phyloP scores from a whole-genome alignment of 2,329 filamentous ascomycete species.

The Epichloe sylvatica region DNA sequence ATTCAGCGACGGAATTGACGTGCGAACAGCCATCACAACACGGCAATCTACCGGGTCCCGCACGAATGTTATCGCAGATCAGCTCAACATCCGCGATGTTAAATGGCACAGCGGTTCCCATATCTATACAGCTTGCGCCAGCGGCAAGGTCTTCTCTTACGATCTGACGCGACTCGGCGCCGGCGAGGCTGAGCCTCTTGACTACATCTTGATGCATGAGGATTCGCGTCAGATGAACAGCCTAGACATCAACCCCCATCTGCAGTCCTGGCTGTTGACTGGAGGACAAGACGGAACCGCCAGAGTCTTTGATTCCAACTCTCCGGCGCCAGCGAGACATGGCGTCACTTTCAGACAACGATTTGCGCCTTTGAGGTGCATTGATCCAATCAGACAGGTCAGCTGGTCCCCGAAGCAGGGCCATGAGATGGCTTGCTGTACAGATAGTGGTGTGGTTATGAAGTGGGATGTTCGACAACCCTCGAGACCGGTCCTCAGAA shows the following conservation, averaged over 20 bases:
- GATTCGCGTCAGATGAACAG: constrained; percentile 51
- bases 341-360: constrained; percentile 36
- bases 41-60: constrained; percentile 30
- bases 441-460: constrained; percentile 45
- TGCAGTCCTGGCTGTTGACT: constrained; percentile 42
- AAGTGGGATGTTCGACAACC: constrained; percentile 51
- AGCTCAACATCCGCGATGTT: constrained; percentile 50
- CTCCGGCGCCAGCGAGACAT: constrained; percentile 31
- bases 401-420: constrained; percentile 51
- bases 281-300: constrained; percentile 52
- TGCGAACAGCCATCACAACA: constrained; percentile 41
- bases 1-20: constrained; percentile 42
- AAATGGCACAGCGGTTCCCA: constrained; percentile 42
- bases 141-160: constrained; percentile 51
- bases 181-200: constrained; percentile 31
- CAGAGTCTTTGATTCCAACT: constrained; percentile 44
- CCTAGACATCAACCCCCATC: constrained; percentile 48
- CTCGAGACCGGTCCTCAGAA: constrained; percentile 38
- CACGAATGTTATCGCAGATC: constrained; percentile 32
- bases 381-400: constrained; percentile 41
- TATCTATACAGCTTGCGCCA: constrained; percentile 49
- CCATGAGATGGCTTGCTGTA: constrained; percentile 49
- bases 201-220: constrained; percentile 44
- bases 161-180: constrained; percentile 38
- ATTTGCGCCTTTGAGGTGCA: constrained; percentile 26